Base-by-base conservation (phyloP, 306 rosid genomes). In the Glycyrrhiza uralensis region DNA sequence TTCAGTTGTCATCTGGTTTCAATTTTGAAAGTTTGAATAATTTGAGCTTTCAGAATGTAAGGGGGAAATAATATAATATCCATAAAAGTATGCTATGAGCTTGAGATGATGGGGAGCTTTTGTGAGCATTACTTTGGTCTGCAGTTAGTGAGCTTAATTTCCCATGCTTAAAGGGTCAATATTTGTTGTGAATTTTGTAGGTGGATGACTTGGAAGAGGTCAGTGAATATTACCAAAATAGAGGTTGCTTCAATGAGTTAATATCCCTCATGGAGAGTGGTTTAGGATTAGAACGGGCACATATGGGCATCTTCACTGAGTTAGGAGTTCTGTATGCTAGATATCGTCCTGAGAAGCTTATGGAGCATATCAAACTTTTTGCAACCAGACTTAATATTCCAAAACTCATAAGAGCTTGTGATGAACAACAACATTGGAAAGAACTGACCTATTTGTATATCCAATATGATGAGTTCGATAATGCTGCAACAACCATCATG, bases 221-320 rank as follows among this genome's bases (percentile, higher is more conserved):
- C 80, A 95, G 99, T 71, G 97, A 95, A 75, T 95, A 84, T 84
- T 95, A 95, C 83, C 99, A 95, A 86, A 95, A 95, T 38, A 91
- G 97, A 82, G 99, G 99, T 66, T 89, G 96, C 85, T 95, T 95
- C 89, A 95, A 89, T 26, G 99, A 95, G 83, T 82, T 95, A 12
- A 95, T 95, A 58, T 95, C 99, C 75, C 96, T 95, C 29, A 91
- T 95, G 99, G 99, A 95, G 89, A 95, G 99, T 79, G 99, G 99
- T 63, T 81, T 95, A 44, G 99, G 99, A 23, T 85, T 95, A 72
- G 99, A 95, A 82, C 96, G 99, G 55, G 99, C 99, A 46, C 96
- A 95, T 59, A 95, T 95, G 99, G 97, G 99, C 44, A 95, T 95
- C 89, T 95, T 95, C 76, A 95, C 99, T 0, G 99, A 95, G 85